Percentiles rank a stretch among this genome's conserved stretches.
phyloP scores from a whole-genome alignment of 495 filamentous ascomycete genomes.

The Cercophora sp. region DNA sequence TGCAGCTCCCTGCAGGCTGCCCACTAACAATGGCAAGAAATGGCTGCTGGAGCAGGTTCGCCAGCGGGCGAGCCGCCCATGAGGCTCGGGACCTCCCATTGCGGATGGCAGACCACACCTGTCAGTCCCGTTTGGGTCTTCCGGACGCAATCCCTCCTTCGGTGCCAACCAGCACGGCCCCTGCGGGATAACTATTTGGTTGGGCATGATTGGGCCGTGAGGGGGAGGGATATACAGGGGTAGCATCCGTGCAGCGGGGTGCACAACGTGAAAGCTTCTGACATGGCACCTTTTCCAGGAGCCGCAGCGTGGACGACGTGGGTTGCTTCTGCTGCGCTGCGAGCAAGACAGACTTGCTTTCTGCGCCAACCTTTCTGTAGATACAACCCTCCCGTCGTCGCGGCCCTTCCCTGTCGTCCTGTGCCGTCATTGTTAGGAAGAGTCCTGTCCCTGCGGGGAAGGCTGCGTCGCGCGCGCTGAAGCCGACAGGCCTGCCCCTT shows the following conservation, averaged over 20 bases:
- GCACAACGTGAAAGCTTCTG: neutral
- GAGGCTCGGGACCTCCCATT: slow-evolving; percentile 21
- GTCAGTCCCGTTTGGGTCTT: slow-evolving; percentile 22
- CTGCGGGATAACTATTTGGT: neutral
- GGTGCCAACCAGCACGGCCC: neutral
- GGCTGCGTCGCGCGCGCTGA: too few relatives aligned
- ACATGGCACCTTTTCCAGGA: neutral
- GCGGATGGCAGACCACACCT: slow-evolving; percentile 16
- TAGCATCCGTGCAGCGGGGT: slow-evolving; percentile 5
- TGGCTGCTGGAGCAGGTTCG: too few relatives aligned
- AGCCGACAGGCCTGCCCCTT: neutral
- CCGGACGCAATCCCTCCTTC: slow-evolving; percentile 16
- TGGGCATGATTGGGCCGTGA: slow-evolving; percentile 22
- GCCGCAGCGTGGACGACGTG: too few relatives aligned
- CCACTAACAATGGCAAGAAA: neutral
- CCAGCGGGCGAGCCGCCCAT: slow-evolving; percentile 13
- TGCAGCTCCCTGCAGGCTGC: slow-evolving; percentile 20
- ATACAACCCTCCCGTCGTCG: too few relatives aligned
- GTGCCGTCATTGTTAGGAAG: too few relatives aligned
- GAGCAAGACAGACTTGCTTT: too few relatives aligned
- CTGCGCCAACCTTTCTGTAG: too few relatives aligned
- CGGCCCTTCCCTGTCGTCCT: too few relatives aligned
- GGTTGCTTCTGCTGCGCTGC: too few relatives aligned
- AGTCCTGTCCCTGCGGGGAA: too few relatives aligned
- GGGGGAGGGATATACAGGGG: neutral